Conservation (phyloP, 163 green algal genomes). For the Chloromonas sp. region DNA sequence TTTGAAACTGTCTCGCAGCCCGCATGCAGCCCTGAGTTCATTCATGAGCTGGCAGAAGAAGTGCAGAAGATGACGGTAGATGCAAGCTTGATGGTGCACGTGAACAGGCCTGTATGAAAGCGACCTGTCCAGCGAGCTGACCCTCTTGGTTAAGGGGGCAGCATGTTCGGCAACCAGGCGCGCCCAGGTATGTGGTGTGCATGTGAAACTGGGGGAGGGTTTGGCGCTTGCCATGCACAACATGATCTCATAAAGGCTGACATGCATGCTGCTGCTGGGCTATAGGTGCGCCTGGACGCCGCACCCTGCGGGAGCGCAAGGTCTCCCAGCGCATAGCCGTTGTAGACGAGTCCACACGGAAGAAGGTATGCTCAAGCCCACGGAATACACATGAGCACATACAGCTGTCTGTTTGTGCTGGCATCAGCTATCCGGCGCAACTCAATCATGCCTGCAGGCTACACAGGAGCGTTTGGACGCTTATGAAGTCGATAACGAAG, state of each 20-base stretch:
- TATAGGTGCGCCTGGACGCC: conserved; percentile 22
- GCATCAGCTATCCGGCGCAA: not conserved
- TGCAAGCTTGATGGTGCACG: too few relatives aligned
- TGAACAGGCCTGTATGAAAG: too few relatives aligned
- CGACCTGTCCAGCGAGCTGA: too few relatives aligned
- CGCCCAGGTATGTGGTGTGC: not conserved
- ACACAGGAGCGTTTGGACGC: conserved; percentile 59
- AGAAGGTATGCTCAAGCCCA: conserved; percentile 33
- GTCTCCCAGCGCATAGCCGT: conserved; percentile 64
- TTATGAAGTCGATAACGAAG: conserved; percentile 61
- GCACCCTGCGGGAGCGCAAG: conserved; percentile 54
- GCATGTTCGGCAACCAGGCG: too few relatives aligned
- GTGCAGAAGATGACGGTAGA: too few relatives aligned
- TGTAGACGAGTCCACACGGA: conserved; percentile 52
- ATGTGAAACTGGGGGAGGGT: not conserved
- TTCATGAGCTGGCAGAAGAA: too few relatives aligned
- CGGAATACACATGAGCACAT: not conserved
- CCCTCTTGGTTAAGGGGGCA: too few relatives aligned
- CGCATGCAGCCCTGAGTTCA: too few relatives aligned
- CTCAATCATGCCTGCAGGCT: conserved; percentile 24
- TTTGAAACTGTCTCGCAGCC: too few relatives aligned
- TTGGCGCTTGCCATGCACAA: not conserved
- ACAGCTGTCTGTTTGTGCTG: not conserved
- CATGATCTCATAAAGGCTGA: not conserved
- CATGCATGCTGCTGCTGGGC: not conserved